Conservation (phyloP, 176 grass and related monocot genomes). For the Tillandsia leiboldiana region DNA sequence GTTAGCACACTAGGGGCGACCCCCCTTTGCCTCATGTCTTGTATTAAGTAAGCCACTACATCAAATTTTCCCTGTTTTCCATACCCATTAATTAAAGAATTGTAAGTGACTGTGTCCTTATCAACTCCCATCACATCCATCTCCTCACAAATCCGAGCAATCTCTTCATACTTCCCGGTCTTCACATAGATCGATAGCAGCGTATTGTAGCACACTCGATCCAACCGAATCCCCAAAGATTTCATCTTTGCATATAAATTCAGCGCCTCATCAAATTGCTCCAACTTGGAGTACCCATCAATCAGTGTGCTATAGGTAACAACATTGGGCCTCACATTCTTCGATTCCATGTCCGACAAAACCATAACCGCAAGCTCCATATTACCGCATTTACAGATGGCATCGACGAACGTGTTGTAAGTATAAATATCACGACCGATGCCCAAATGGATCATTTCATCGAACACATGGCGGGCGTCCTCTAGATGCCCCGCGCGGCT, state of each 20-base stretch:
- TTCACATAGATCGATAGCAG: constrained; percentile 84
- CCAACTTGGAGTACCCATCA: constrained; percentile 88
- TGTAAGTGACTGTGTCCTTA: constrained; percentile 96
- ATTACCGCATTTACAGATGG: constrained; percentile 94
- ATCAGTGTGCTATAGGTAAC: constrained; percentile 98
- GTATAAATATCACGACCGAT: constrained; percentile 93
- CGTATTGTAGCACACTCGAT: constrained; percentile 94
- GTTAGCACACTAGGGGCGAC: constrained; percentile 76
- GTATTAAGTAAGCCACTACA: constrained; percentile 66
- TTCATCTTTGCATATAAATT: constrained; percentile 78
- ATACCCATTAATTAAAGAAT: constrained; percentile 92
- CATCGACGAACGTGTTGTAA: constrained; percentile 96
- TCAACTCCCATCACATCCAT: constrained; percentile 71
- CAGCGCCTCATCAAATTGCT: constrained; percentile 83
- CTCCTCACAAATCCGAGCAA: constrained; percentile 69
- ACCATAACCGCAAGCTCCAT: constrained; percentile 80
- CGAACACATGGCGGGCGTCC: constrained; percentile 62
- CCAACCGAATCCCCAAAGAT: constrained; percentile 59
- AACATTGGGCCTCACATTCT: constrained; percentile 70
- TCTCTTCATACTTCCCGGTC: constrained; percentile 72
- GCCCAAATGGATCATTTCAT: constrained; percentile 95
- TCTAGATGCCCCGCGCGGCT: constrained; percentile 78
- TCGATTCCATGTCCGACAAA: constrained; percentile 61
- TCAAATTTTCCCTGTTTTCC: constrained; percentile 88
- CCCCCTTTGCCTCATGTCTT: constrained; percentile 77